Evolutionary conservation across 1,284 basidiomycete species (phyloP).

Genomic region (Ustilago hordei): DNA sequence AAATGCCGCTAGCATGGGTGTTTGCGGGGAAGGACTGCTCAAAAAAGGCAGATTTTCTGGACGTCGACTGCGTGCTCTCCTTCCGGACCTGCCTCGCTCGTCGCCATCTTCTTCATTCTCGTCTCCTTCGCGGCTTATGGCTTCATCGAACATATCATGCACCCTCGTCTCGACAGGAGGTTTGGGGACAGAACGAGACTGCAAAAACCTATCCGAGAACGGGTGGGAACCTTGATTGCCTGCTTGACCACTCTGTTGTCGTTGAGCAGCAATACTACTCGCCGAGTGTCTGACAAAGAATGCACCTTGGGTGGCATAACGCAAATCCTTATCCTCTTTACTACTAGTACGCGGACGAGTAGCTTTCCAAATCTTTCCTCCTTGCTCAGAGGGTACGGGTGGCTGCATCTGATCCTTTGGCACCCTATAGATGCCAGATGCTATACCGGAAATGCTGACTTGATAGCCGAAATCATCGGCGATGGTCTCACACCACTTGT

Average conservation of each 20-base stretch:
- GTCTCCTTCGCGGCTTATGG: slow-evolving; percentile 28
- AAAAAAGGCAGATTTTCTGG: slow-evolving; percentile 54
- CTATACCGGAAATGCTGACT: slow-evolving; percentile 67
- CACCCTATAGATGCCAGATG: slow-evolving; percentile 40
- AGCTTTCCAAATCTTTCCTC: slow-evolving; percentile 38
- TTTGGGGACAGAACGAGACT: slow-evolving; percentile 29
- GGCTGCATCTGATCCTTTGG: slow-evolving; percentile 38
- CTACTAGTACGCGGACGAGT: slow-evolving; percentile 33
- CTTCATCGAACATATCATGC: slow-evolving; percentile 47
- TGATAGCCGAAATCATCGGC: slow-evolving; percentile 82
- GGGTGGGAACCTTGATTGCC: slow-evolving; percentile 29
- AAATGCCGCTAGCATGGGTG: slow-evolving; percentile 17
- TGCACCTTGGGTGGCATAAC: slow-evolving; percentile 43
- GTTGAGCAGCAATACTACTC: slow-evolving; percentile 11
- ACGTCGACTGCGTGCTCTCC: slow-evolving; percentile 49
- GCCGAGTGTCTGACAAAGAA: slow-evolving; percentile 44
- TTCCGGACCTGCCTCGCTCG: slow-evolving; percentile 31
- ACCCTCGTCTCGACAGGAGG: slow-evolving; percentile 30
- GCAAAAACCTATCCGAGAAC: slow-evolving; percentile 44
- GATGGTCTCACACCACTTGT: slow-evolving; percentile 76
- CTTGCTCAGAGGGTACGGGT: slow-evolving; percentile 25
- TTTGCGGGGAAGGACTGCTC: slow-evolving; percentile 40
- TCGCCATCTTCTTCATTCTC: slow-evolving; percentile 38
- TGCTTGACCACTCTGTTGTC: slow-evolving; percentile 6
- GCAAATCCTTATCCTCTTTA: slow-evolving; percentile 37